Base-by-base conservation (phyloP, 2,329 filamentous ascomycete genomes). In the Xenoacremonium recifei region DNA sequence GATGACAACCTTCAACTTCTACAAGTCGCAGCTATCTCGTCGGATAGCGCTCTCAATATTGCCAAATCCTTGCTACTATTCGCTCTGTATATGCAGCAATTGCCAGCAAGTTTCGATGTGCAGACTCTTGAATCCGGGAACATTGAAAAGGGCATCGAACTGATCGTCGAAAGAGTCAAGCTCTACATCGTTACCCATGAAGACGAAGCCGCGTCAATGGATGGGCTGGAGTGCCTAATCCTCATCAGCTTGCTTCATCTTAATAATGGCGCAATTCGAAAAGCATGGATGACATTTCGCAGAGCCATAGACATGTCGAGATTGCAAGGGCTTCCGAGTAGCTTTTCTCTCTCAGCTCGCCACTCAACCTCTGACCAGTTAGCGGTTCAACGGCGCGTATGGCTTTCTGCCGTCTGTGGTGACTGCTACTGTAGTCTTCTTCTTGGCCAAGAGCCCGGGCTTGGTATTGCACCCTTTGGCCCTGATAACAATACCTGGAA, bases 401-500 rank as follows among this genome's bases (percentile, higher is more conserved):
- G 47, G 47, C 36, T 47, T n/a, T 44, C 47, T 4, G 19, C 36
- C 17, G 30, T 42, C 12, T 44, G 40, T 15, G 40, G 41, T 12
- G 47, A 49, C 23, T 49, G 41, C 20, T 49, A 49, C 16, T 49
- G 47, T 16, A 49, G 47, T 16, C 23, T 49, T 13, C 23, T 49
- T 13, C 44, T 47, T 6, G 47, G 47, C 1, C 41, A 47, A 16
- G 47, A 49, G 21, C 47, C 47, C 21, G 39, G 33, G 0, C 18
- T 36, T 12, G 47, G 47, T 5, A 20, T 45, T 3, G 38, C 41
- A 5, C 41, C 41, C 3, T 44, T 47, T 38, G 47, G 47, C 10
- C 44, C 41, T 3, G 33, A 44, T 2, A 39, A 42, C 15, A 29
- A 44, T 11, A 38, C 21, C 13, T 47, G 40, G 44, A 33, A 42